Percentiles rank a stretch among this genome's conserved stretches.
phyloP scores from a whole-genome alignment of 805 yeast species.

The Yueomyces sinensis region DNA sequence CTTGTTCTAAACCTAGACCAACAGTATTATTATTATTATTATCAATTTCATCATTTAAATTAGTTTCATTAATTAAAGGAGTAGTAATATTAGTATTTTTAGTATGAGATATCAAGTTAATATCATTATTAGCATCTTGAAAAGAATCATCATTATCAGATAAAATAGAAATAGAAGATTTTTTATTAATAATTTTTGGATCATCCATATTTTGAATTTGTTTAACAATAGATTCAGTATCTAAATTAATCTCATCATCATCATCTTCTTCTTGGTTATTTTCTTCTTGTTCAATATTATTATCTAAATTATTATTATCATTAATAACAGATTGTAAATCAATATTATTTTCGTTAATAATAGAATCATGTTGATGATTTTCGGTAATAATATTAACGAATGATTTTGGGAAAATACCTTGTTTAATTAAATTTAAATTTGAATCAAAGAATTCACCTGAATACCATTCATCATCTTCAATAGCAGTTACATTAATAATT shows the following conservation, averaged over 20 bases:
- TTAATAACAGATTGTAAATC: not conserved
- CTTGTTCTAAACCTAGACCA: slow-evolving; percentile 24
- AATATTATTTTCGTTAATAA: slow-evolving; percentile 20
- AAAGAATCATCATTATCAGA: too few relatives aligned
- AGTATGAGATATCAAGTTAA: too few relatives aligned
- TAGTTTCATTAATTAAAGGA: too few relatives aligned
- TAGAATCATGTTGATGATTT: slow-evolving; percentile 38
- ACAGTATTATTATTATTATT: not conserved
- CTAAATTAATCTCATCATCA: slow-evolving; percentile 14
- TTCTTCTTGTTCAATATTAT: slow-evolving; percentile 38
- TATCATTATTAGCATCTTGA: too few relatives aligned
- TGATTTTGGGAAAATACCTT: slow-evolving; percentile 81
- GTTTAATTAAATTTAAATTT: slow-evolving; percentile 28
- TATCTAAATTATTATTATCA: too few relatives aligned
- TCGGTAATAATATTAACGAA: slow-evolving; percentile 40
- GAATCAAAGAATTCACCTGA: slow-evolving; percentile 44
- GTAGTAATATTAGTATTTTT: too few relatives aligned
- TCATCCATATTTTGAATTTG: too few relatives aligned
- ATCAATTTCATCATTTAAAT: not conserved
- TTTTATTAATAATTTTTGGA: too few relatives aligned
- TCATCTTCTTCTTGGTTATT: slow-evolving; percentile 40
- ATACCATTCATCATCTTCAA: slow-evolving; percentile 91
- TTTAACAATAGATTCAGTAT: not conserved
- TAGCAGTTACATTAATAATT: slow-evolving; percentile 55
- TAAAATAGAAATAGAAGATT: too few relatives aligned